phyloP scores from a whole-genome alignment of 2,329 filamentous ascomycete genomes.

The Monosporascus sp. region DNA sequence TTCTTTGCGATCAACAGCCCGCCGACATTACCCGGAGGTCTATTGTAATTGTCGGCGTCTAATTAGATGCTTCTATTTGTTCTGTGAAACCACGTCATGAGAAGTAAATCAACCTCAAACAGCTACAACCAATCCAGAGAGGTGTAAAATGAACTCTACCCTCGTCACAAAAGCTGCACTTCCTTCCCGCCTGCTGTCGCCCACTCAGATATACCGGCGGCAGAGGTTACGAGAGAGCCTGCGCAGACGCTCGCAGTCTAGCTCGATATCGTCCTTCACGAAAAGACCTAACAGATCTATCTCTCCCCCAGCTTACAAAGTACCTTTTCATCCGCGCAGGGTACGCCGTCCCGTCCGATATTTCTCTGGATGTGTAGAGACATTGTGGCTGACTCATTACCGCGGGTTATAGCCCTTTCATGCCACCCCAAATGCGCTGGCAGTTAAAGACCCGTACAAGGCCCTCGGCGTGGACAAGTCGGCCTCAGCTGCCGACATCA shows the following conservation, averaged over 20 bases:
- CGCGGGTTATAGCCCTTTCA: conserved; percentile 47
- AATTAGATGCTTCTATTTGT: no score
- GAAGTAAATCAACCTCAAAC: neutral
- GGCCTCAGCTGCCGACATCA: conserved; percentile 83
- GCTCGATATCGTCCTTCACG: conserved; percentile 18
- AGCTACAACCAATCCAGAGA: neutral
- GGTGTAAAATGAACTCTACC: conserved; percentile 41
- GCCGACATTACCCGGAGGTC: no score
- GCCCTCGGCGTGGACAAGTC: conserved; percentile 77
- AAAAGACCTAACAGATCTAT: conserved; percentile 11
- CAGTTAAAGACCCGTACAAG: conserved; percentile 76
- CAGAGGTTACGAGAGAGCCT: conserved; percentile 36
- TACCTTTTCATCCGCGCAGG: conserved; percentile 9
- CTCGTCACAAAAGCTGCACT: conserved; percentile 41
- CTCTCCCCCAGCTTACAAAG: conserved; percentile 5
- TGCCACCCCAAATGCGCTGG: conserved; percentile 46
- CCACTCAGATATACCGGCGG: conserved; percentile 34
- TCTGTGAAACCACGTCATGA: neutral
- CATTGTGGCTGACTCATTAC: conserved; percentile 7
- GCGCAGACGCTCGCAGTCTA: conserved; percentile 27
- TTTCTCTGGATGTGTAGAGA: neutral
- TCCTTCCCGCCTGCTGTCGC: conserved; percentile 41
- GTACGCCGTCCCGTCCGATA: conserved; percentile 10
- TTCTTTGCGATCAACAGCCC: neutral
- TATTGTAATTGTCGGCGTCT: no score